These are phyloP conservation scores for Paramarasmius palmivorus DNA, from an alignment of 1,284 basidiomycete species.

Conservation along the genomic window DNA sequence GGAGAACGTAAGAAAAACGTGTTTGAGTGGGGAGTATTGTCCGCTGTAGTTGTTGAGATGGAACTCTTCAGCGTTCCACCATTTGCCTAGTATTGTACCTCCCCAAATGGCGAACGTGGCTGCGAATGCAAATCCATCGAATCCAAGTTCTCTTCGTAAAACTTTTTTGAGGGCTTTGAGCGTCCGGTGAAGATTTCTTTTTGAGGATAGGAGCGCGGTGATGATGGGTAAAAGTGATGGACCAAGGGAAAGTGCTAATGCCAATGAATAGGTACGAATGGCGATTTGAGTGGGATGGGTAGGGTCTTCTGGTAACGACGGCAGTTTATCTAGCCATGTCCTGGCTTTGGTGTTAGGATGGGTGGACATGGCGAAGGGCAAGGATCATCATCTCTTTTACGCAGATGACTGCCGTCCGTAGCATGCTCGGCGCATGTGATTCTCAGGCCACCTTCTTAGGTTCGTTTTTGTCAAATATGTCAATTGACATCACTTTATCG, in stretches of 20 bases:
- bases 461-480: too few relatives aligned
- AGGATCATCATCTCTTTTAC: too few relatives aligned
- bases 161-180: constrained; percentile 36
- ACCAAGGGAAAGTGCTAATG: constrained; percentile 62
- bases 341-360: too few relatives aligned
- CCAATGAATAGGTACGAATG: constrained; percentile 66
- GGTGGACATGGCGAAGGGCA: too few relatives aligned
- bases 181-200: constrained; percentile 12
- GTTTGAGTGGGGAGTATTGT: constrained; percentile 6
- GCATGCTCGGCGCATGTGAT: too few relatives aligned
- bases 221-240: constrained; percentile 60
- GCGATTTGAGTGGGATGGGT: constrained; percentile 61
- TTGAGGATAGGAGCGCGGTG: constrained; percentile 29
- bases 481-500: too few relatives aligned
- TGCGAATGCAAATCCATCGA: constrained; percentile 67
- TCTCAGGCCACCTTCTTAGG: too few relatives aligned
- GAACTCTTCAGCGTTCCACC: constrained; percentile 33
- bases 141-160: constrained; percentile 54
- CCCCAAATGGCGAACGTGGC: constrained; percentile 65
- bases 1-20: not conserved
- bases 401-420: too few relatives aligned
- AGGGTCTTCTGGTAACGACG: constrained; percentile 28
- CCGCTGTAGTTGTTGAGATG: constrained; percentile 3
- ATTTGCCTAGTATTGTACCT: constrained; percentile 49
- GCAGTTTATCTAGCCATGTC: too few relatives aligned